phyloP scores from a whole-genome alignment of 2,329 filamentous ascomycete genomes.

The Cladophialophora psammophila region DNA sequence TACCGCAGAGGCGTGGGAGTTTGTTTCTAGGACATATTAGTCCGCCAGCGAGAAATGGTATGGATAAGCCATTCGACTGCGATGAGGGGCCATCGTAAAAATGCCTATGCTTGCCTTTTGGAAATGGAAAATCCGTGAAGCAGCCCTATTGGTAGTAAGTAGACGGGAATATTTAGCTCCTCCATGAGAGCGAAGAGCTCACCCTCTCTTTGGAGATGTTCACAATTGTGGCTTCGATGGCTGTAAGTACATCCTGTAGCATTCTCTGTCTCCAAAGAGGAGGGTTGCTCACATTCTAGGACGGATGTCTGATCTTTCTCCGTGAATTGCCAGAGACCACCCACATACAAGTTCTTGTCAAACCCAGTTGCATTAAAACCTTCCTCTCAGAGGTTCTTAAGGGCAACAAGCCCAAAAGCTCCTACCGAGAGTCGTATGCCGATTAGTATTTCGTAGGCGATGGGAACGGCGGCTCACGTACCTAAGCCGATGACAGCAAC shows the following conservation, averaged over 20 bases:
- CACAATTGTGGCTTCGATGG: not conserved
- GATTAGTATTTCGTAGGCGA: not conserved
- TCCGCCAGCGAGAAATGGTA: not conserved
- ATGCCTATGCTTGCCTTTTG: slow-evolving; percentile 25
- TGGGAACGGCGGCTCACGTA: not conserved
- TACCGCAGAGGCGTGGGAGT: slow-evolving; percentile 16
- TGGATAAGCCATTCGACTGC: not conserved
- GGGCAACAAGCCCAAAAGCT: slow-evolving; percentile 49
- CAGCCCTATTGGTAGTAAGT: slow-evolving; percentile 17
- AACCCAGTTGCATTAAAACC: slow-evolving; percentile 56
- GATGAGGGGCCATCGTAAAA: not conserved
- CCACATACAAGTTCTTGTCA: slow-evolving; percentile 52
- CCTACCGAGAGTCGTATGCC: slow-evolving; percentile 1
- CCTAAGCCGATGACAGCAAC: slow-evolving; percentile 1
- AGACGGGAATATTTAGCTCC: no score
- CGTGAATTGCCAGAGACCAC: slow-evolving; percentile 56
- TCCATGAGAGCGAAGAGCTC: not conserved
- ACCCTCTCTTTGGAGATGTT: slow-evolving; percentile 32
- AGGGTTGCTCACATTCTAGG: slow-evolving; percentile 20
- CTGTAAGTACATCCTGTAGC: not conserved
- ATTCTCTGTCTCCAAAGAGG: not conserved
- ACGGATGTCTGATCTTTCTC: slow-evolving; percentile 40
- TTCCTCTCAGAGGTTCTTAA: slow-evolving; percentile 56
- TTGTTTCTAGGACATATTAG: not conserved
- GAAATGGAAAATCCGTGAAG: slow-evolving; percentile 39